These are phyloP conservation scores for Camelina sativa DNA, from an alignment of 345 rosid species.

Conservation along the genomic window DNA sequence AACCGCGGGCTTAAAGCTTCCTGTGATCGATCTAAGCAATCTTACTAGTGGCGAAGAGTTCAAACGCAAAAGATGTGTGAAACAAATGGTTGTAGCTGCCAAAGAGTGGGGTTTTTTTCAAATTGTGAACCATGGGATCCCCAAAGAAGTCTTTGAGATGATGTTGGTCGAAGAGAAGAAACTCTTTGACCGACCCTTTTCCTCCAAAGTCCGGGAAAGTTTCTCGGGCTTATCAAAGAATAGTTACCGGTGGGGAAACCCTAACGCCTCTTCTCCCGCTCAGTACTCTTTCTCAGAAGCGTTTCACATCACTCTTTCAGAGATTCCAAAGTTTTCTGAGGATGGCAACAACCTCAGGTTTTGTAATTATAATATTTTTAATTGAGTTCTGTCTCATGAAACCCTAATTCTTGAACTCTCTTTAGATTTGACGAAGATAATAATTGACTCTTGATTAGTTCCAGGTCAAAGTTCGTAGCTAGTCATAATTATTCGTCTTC, in stretches of 20 bases:
- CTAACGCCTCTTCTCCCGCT: slow-evolving; percentile 56
- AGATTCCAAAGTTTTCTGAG: slow-evolving; percentile 46
- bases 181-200: slow-evolving; percentile 60
- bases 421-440: neutral
- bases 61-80: slow-evolving; percentile 47
- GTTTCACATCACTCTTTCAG: slow-evolving; percentile 61
- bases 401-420: slow-evolving; percentile 10
- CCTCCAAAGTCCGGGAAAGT: slow-evolving; percentile 41
- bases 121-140: slow-evolving; percentile 68
- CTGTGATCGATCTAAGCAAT: slow-evolving; percentile 57
- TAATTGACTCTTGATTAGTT: slow-evolving; percentile 12
- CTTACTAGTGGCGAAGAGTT: slow-evolving; percentile 30
- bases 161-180: slow-evolving; percentile 51
- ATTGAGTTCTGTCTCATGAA: slow-evolving; percentile 28
- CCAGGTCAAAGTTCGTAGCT: neutral
- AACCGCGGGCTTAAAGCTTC: slow-evolving; percentile 45
- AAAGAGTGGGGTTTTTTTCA: slow-evolving; percentile 82
- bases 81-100: slow-evolving; percentile 57
- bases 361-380: neutral
- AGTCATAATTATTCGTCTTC: neutral
- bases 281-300: slow-evolving; percentile 78
- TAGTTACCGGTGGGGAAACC: slow-evolving; percentile 82
- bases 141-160: slow-evolving; percentile 46
- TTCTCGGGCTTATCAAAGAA: slow-evolving; percentile 47
- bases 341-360: slow-evolving; percentile 53